phyloP scores from a whole-genome alignment of 1,139 yeast genomes.

The Sugiyamaella novakii region DNA sequence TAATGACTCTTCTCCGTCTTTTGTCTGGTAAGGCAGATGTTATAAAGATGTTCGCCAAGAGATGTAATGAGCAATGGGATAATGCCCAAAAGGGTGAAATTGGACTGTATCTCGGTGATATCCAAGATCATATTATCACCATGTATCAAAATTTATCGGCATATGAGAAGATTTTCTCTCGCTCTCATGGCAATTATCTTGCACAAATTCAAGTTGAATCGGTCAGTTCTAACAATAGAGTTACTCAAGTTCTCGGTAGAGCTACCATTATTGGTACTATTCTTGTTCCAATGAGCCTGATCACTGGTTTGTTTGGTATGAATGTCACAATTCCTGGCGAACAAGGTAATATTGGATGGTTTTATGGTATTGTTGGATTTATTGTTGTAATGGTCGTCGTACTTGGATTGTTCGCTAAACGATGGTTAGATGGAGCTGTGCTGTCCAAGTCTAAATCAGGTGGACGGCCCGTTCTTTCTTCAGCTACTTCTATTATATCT shows the following conservation, averaged over 20 bases:
- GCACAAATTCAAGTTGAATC: conserved; percentile 95
- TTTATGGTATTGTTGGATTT: conserved; percentile 63
- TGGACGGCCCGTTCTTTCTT: conserved; percentile 18
- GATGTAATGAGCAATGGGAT: conserved; percentile 74
- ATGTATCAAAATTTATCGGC: conserved; percentile 90
- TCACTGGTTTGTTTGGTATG: conserved; percentile 96
- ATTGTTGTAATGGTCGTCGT: conserved; percentile 31
- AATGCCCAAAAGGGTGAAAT: conserved; percentile 48
- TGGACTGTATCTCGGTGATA: conserved; percentile 84
- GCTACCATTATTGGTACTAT: conserved; percentile 91
- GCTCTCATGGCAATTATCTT: conserved; percentile 88
- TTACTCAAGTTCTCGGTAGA: conserved; percentile 83
- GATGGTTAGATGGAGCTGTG: conserved; percentile 29
- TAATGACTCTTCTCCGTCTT: conserved; percentile 88
- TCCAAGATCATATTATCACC: conserved; percentile 94
- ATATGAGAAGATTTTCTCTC: conserved; percentile 87
- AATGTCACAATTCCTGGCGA: conserved; percentile 75
- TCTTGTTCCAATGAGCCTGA: conserved; percentile 82
- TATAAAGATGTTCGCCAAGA: conserved; percentile 92
- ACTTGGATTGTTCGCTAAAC: conserved; percentile 31
- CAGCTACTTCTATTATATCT: conserved; percentile 29
- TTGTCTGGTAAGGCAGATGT: conserved; percentile 96
- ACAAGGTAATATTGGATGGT: conserved; percentile 55
- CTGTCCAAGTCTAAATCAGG: conserved; percentile 1
- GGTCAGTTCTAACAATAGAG: conserved; percentile 78